These are phyloP conservation scores for Vigna radiata DNA, from an alignment of 306 rosid genomes.

Conservation along the genomic window DNA sequence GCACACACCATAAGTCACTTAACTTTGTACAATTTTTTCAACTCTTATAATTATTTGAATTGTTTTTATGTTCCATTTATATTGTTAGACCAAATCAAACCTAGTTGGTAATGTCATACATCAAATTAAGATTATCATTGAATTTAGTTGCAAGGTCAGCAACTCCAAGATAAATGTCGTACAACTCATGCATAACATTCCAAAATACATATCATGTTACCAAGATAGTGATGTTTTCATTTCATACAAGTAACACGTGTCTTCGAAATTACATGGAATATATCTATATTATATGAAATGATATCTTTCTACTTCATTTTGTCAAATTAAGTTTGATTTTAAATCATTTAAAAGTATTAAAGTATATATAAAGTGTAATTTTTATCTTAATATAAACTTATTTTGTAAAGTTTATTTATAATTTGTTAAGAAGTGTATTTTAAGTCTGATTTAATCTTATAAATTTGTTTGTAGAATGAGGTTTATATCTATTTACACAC, in stretches of 20 bases:
- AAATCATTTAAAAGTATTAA: too few species aligned
- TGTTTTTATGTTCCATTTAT: neutral
- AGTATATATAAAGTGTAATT: too few species aligned
- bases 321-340: too few species aligned
- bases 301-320: too few species aligned
- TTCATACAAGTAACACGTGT: neutral
- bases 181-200: neutral
- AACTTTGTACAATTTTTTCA: neutral
- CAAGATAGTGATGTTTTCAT: neutral
- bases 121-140: neutral
- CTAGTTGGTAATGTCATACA: neutral
- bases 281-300: too few species aligned
- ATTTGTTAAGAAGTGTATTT: too few species aligned
- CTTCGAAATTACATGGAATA: too few species aligned
- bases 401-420: too few species aligned
- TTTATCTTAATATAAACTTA: too few species aligned
- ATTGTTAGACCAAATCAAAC: constrained; percentile 10
- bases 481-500: too few species aligned
- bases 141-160: constrained; percentile 14
- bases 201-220: neutral
- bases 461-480: too few species aligned
- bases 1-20: neutral
- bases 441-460: too few species aligned
- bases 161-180: neutral
- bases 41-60: neutral